These are phyloP conservation scores for Komagataella pseudopastoris DNA, from an alignment of 805 yeast species.

Conservation along the genomic window DNA sequence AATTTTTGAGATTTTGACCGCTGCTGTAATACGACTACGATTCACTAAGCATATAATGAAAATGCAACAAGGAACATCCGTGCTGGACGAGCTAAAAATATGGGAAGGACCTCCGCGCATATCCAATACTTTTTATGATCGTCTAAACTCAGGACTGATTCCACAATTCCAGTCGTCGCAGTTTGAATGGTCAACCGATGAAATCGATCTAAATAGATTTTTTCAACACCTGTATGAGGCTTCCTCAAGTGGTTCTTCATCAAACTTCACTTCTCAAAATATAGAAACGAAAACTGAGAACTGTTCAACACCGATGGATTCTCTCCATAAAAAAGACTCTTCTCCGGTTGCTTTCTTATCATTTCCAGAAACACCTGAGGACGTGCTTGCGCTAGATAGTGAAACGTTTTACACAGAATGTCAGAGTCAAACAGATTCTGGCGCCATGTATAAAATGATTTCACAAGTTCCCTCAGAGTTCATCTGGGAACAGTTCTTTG, in stretches of 20 bases:
- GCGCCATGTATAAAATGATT: constrained; percentile 24
- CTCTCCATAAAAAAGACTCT: neutral
- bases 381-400: neutral
- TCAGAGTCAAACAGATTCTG: neutral
- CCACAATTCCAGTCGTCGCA: constrained; percentile 2
- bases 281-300: neutral
- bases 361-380: neutral
- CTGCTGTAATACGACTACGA: constrained; percentile 53
- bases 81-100: constrained; percentile 1
- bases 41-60: constrained; percentile 19
- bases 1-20: constrained; percentile 56
- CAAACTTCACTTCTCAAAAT: neutral
- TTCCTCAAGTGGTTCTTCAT: neutral
- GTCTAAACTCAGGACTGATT: neutral
- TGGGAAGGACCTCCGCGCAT: constrained; percentile 1
- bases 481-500: constrained; percentile 57
- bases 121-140: neutral
- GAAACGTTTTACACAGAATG: neutral
- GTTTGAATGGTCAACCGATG: constrained; percentile 23
- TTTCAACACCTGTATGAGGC: constrained; percentile 30
- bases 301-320: neutral
- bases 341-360: neutral
- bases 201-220: constrained; percentile 27
- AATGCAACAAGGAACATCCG: neutral
- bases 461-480: constrained; percentile 51